Percentiles rank a stretch among this genome's conserved stretches.
phyloP scores from a whole-genome alignment of 257 asterid genomes.

The Jacaranda mimosifolia region DNA sequence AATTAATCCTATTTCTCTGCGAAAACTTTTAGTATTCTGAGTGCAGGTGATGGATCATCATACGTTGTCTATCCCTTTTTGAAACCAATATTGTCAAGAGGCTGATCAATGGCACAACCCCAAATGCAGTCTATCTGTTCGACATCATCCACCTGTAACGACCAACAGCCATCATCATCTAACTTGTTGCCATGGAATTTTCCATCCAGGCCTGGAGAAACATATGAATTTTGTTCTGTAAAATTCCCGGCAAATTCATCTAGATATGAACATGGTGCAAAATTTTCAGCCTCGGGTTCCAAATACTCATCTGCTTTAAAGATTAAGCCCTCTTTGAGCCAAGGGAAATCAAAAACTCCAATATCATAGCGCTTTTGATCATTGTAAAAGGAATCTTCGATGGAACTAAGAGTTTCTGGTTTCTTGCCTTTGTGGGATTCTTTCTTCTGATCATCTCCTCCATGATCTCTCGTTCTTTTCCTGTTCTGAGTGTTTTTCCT shows the following conservation, averaged over 20 bases:
- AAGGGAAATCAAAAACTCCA: constrained; percentile 66
- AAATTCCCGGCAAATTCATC: constrained; percentile 23
- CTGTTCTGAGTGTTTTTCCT: constrained; percentile 29
- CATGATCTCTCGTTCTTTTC: constrained; percentile 46
- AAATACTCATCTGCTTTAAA: constrained; percentile 41
- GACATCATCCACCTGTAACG: constrained; percentile 41
- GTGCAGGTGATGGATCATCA: neutral
- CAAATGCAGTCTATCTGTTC: constrained; percentile 52
- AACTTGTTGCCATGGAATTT: constrained; percentile 3
- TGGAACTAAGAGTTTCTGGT: constrained; percentile 8
- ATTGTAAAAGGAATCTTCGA: neutral
- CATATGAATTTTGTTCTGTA: constrained; percentile 18
- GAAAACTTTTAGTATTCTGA: neutral
- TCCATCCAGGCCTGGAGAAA: constrained; percentile 18
- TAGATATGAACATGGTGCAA: constrained; percentile 24
- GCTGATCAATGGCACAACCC: constrained; percentile 51
- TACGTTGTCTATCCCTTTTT: constrained; percentile 32
- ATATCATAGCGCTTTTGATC: constrained; percentile 21
- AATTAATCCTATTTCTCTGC: too few species aligned
- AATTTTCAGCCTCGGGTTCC: constrained; percentile 31
- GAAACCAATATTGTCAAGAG: constrained; percentile 40
- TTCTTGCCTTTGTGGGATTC: constrained; percentile 34
- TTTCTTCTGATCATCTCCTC: constrained; percentile 9
- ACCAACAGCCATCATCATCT: constrained; percentile 39
- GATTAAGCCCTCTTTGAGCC: constrained; percentile 54